Evolutionary conservation across 2,329 filamentous ascomycete species (phyloP), one percentile per base, ranked within the genome.

Genomic region (Anisogramma anomala): DNA sequence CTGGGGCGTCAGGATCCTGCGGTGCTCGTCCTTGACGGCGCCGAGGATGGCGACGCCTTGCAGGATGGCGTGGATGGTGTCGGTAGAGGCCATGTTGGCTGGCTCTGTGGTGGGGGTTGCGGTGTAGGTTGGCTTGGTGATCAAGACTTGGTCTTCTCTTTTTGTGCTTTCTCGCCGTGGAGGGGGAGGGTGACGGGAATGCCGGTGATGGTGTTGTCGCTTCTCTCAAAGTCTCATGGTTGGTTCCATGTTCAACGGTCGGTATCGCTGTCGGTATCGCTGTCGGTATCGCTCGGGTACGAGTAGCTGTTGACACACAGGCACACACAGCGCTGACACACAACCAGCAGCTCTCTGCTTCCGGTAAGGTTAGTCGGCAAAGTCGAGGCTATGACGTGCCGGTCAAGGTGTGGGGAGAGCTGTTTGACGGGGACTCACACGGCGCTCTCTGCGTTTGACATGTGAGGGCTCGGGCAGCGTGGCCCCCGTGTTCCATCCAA

Each of bases 1-100:
- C 51, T 93, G 77, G 54, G 87, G 89, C 49, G 79, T 94, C 51
- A 96, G 76, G 61, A 98, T 93, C 72, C 94, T 89, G 67, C 78
- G 79, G 62, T 88, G 82, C 53, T 81, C 69, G 45, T 89, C 78
- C 56, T 78, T 79, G 58, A 96, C 68, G 48, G 74, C 64, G 57
- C 86, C 89, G 55, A 86, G 79, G 71, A 96, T 77, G 64, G 79
- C 77, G 58, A 95, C 88, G 64, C 87, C 87, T 63, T 87, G 79
- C 52, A 95, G 81, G 58, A 94, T 83, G 50, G 72, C 66, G 43
- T 94, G 81, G 58, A 94, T 83, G 50, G 72, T 66, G 43, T 94
- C 83, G 57, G 75, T 75, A 51, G 73, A 70, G 50, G 78, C 71
- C 82, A 86, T 87, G 52, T 48, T 69, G 57, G 40, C 41, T 47